Base-by-base conservation (phyloP, 2,329 filamentous ascomycete species). In the Xenosphaeropsis pyriputrescens region DNA sequence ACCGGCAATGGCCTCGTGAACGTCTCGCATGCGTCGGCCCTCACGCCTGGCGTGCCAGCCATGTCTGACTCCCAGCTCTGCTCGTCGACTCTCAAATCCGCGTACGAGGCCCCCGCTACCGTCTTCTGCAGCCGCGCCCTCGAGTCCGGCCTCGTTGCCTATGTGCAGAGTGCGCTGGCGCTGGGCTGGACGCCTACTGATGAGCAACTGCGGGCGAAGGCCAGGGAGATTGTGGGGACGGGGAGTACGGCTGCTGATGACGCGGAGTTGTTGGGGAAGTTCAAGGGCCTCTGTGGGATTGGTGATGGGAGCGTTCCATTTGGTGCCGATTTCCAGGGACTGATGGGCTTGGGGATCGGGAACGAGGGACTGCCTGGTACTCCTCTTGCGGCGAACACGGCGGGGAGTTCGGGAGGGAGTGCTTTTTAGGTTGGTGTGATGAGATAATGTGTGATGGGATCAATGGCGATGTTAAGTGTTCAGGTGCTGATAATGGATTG, bases 101-200 rank as follows among this genome's bases (percentile, higher is more conserved):
- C 64, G 1, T 64, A 62, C 41, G 55, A 59, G 12, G 61, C 62
- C 8, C 68, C 67, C 0, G 65, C 68, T 0, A 53, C 53, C 7
- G 60, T 76, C 0, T 77, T 78, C 50, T 75, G 69, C 52, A 72
- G 67, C 14, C 59, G 68, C 6, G 70, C 75, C 47, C 60, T 78
- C 16, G 73, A 77, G 51, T 57, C 51, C n/a, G 69, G 66, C 2
- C 56, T 78, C 12, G 50, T 59, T 9, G 59, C 62, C 14, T 72
- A 65, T 44, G 67, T 72, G 5, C 55, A 59, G 19, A 48, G 53
- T 2, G 55, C 64, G 42, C 47, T 67, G 5, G 51, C 50, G 4
- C 56, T 51, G 1, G 62, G 60, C 2, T 48, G 45, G 5, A 60
- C 71, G 42, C 72, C 72, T 0, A 51, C 49, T 2, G 69, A 75